Evolutionary conservation across 2,329 filamentous ascomycete genomes (phyloP).

Genomic region (Phoma herbarum): DNA sequence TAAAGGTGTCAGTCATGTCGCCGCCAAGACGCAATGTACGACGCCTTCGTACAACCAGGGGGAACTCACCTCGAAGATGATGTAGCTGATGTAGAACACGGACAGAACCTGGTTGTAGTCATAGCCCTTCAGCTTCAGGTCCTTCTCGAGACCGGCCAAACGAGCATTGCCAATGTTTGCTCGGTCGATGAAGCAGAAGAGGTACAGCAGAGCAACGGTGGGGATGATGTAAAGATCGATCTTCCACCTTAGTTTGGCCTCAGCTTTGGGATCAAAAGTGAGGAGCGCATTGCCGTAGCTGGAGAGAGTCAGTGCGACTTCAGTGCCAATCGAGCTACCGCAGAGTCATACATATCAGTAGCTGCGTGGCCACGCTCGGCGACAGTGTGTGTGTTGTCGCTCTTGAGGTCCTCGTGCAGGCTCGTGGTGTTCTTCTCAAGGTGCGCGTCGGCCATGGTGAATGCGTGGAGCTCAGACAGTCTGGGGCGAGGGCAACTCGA

Average conservation of each 20-base stretch:
- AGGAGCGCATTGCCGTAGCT: constrained; percentile 47
- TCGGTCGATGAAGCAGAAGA: constrained; percentile 79
- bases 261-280: constrained; percentile 64
- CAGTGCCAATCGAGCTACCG: background rate
- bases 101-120: constrained; percentile 76
- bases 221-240: constrained; percentile 73
- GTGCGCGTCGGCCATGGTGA: constrained; percentile 11
- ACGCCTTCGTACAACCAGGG: constrained; percentile 61
- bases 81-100: constrained; percentile 77
- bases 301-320: constrained; percentile 17
- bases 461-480: background rate
- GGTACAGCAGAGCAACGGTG: constrained; percentile 71
- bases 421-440: constrained; percentile 30
- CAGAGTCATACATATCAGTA: constrained; percentile 40
- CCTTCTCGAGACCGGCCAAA: constrained; percentile 70
- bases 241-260: constrained; percentile 67
- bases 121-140: constrained; percentile 67
- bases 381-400: constrained; percentile 35
- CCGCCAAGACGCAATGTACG: background rate
- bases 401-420: constrained; percentile 42
- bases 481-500: constrained; percentile 12
- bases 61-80: constrained; percentile 59
- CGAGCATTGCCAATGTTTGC: constrained; percentile 78
- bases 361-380: constrained; percentile 43
- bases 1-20: constrained; percentile 59